Evolutionary conservation across 2,329 filamentous ascomycete species (phyloP).

Genomic region (Phaeomoniella chlamydospora): DNA sequence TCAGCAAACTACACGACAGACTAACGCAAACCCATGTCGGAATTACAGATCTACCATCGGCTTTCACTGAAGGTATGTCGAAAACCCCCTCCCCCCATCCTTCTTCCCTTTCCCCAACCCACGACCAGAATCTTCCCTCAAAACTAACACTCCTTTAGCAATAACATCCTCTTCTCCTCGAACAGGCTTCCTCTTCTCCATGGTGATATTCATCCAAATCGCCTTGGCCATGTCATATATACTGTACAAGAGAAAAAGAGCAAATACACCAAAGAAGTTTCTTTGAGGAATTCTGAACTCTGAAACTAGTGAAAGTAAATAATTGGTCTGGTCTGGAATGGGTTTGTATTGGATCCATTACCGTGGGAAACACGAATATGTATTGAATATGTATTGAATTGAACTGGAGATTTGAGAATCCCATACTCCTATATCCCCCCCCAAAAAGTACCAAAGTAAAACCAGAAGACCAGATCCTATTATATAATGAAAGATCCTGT

Average conservation of each 20-base stretch:
- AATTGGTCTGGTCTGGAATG: no score
- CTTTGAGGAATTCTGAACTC: no score
- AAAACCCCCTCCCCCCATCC: constrained; percentile 26
- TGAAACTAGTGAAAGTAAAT: no score
- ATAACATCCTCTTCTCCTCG: constrained; percentile 39
- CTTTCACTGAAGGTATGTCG: constrained; percentile 34
- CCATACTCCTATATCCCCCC: no score
- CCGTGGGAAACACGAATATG: no score
- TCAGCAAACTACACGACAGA: not conserved
- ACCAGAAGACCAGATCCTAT: no score
- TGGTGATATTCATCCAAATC: constrained; percentile 62
- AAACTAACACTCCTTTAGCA: constrained; percentile 18
- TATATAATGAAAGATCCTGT: no score
- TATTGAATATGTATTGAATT: no score
- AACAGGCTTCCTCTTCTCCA: constrained; percentile 49
- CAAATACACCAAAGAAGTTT: constrained; percentile 79
- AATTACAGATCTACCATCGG: constrained; percentile 25
- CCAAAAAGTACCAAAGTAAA: no score
- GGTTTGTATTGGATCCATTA: no score
- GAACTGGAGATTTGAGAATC: no score
- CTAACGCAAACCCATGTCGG: constrained; percentile 38
- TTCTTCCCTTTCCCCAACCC: not conserved
- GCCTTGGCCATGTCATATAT: constrained; percentile 55
- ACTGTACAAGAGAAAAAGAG: constrained; percentile 65
- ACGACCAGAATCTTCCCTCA: constrained; percentile 8